A percentile compares a stretch with the other conserved stretches of the same genome.
Evolutionary conservation across 139 green algal genomes (phyloP).

Genomic region (Chlamydomonas incerta): DNA sequence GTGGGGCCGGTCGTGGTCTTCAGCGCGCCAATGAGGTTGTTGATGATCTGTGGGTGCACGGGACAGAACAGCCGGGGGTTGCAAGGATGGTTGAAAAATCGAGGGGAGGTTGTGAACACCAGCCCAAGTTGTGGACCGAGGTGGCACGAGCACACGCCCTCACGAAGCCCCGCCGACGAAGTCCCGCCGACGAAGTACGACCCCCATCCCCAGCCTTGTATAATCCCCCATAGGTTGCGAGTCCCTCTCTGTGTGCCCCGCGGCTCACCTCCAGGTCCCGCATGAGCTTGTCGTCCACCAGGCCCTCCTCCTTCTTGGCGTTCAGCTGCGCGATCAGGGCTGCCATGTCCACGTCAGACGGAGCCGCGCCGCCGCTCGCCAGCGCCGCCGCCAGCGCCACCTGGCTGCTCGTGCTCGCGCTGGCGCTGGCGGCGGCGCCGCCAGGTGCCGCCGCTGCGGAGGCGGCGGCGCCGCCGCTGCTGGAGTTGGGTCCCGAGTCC

Average conservation of each 20-base stretch:
- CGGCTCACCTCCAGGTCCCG: conserved; percentile 52
- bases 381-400: conserved; percentile 12
- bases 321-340: conserved; percentile 53
- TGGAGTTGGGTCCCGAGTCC: no score
- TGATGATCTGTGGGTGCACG: conserved; percentile 56
- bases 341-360: conserved; percentile 51
- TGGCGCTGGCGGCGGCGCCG: neutral
- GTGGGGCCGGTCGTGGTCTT: conserved; percentile 17
- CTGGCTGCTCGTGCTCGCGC: neutral
- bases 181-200: no score
- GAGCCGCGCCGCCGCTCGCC: neutral
- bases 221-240: no score
- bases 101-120: no score
- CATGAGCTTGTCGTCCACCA: conserved; percentile 65
- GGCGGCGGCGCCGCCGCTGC: neutral
- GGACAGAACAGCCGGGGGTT: neutral
- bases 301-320: conserved; percentile 52
- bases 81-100: no score
- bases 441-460: neutral
- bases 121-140: no score
- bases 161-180: no score
- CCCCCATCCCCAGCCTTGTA: no score
- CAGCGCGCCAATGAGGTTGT: conserved; percentile 56
- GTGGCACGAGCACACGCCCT: no score
- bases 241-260: no score